These are phyloP conservation scores for Didymella lethalis DNA, from an alignment of 2,329 filamentous ascomycete species.

Conservation along the genomic window DNA sequence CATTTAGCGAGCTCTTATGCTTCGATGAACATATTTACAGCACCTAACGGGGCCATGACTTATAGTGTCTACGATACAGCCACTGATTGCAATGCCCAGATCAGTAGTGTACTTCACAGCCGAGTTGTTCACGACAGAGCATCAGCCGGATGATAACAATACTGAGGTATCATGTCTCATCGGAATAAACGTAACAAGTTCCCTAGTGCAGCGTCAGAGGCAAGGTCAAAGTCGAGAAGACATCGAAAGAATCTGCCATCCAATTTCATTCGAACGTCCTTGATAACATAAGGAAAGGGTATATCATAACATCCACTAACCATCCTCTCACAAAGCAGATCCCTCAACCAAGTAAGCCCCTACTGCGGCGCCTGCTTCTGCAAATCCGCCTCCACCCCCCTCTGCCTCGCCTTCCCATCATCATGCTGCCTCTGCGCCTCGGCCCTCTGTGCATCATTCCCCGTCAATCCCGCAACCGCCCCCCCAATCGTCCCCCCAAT, in stretches of 20 bases:
- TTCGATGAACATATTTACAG: too few species aligned
- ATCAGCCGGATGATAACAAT: neutral
- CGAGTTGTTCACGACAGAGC: neutral
- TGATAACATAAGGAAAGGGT: conserved; percentile 7
- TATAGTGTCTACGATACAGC: neutral
- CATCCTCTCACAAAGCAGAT: neutral
- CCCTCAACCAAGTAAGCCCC: neutral
- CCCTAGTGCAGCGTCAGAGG: too few species aligned
- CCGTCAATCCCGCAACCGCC: conserved; percentile 74
- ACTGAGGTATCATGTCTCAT: too few species aligned
- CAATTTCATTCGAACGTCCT: neutral
- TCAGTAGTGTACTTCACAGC: neutral
- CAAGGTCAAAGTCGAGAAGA: neutral
- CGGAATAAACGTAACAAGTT: too few species aligned
- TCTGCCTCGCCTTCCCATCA: conserved; percentile 81
- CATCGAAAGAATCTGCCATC: neutral
- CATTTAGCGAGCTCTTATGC: neutral
- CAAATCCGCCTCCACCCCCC: conserved; percentile 82
- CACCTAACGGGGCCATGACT: too few species aligned
- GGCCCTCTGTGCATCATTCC: conserved; percentile 70
- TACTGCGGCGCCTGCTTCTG: conserved; percentile 67
- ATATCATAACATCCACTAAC: neutral
- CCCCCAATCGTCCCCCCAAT: conserved; percentile 74
- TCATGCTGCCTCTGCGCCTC: conserved; percentile 77
- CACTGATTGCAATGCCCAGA: neutral